These are phyloP conservation scores for Castanea crenata DNA, from an alignment of 306 rosid species.

Conservation along the genomic window DNA sequence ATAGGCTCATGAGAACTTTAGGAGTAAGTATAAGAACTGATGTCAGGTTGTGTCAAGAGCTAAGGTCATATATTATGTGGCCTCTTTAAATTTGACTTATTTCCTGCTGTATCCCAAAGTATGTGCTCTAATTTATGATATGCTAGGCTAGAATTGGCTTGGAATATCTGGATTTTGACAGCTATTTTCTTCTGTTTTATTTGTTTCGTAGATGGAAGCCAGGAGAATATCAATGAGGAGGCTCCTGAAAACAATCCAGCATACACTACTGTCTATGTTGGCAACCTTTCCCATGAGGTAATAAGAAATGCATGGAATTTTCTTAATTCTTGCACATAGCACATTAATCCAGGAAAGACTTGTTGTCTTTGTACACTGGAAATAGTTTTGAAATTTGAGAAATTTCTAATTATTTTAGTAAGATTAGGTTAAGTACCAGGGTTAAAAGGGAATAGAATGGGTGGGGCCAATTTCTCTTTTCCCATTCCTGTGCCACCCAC, in stretches of 20 bases:
- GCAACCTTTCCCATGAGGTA: constrained; percentile 68
- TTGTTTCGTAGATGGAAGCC: constrained; percentile 51
- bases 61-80: neutral
- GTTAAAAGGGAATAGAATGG: neutral
- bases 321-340: constrained; percentile 15
- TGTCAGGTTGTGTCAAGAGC: neutral
- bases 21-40: neutral
- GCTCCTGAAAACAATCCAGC: constrained; percentile 57
- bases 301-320: constrained; percentile 21
- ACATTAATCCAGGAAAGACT: neutral
- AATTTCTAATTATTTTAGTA: neutral
- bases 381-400: neutral
- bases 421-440: neutral
- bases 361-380: neutral
- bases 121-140: neutral
- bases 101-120: neutral
- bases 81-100: neutral
- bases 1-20: neutral
- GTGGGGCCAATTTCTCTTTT: neutral
- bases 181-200: constrained; percentile 5
- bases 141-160: constrained; percentile 1
- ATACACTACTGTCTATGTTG: constrained; percentile 62
- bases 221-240: constrained; percentile 48
- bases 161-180: constrained; percentile 20
- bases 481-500: neutral